These are phyloP conservation scores for Carex arenaria DNA, from an alignment of 202 grass and related monocot species.

Conservation along the genomic window DNA sequence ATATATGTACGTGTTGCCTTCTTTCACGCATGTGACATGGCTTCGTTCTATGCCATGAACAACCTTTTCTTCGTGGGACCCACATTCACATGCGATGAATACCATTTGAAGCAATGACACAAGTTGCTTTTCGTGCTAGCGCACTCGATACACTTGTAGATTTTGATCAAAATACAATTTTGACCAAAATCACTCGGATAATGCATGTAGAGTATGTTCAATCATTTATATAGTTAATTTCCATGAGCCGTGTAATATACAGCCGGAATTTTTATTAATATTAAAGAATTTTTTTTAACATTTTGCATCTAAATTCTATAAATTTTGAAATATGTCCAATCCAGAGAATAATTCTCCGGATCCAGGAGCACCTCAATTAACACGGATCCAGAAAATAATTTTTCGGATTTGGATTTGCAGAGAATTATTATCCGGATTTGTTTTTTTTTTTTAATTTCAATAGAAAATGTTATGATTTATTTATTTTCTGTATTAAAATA, in stretches of 20 bases:
- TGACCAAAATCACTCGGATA: background rate
- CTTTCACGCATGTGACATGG: conserved; percentile 14
- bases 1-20: background rate
- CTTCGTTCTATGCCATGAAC: conserved; percentile 13
- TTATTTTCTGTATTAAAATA: too few relatives aligned
- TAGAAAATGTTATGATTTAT: too few relatives aligned
- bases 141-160: conserved; percentile 15
- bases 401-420: too few relatives aligned
- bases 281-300: too few relatives aligned
- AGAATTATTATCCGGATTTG: too few relatives aligned
- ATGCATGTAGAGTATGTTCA: background rate
- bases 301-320: too few relatives aligned
- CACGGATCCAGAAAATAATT: too few relatives aligned
- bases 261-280: too few relatives aligned
- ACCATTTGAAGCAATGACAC: conserved; percentile 9
- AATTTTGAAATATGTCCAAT: too few relatives aligned
- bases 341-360: too few relatives aligned
- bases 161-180: background rate
- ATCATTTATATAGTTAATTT: background rate
- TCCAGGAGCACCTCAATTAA: too few relatives aligned
- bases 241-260: background rate
- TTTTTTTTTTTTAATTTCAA: too few relatives aligned
- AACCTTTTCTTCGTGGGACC: conserved; percentile 6
- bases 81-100: conserved; percentile 17
- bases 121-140: conserved; percentile 14